A percentile compares a stretch with the other conserved stretches of the same genome.
Conservation (phyloP, 2,329 filamentous ascomycete genomes). For the Aspergillaceae sp. region DNA sequence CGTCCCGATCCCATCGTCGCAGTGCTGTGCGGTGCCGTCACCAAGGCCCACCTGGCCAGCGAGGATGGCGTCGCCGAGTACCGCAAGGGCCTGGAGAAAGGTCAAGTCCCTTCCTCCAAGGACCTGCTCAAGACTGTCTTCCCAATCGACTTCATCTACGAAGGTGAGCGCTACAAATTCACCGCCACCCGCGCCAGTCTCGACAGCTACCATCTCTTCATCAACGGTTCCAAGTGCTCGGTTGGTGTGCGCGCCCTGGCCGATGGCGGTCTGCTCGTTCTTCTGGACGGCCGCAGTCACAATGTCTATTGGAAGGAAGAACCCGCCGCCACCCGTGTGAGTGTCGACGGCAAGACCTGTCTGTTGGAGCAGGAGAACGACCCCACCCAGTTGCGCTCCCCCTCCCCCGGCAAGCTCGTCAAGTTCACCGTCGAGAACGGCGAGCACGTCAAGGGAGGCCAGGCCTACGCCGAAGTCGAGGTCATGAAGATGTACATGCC, state of each 20-base stretch:
- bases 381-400: conserved; percentile 89
- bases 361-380: conserved; percentile 98
- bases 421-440: conserved; percentile 97
- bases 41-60: conserved; percentile 90
- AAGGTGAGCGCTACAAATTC: conserved; percentile 94
- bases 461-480: conserved; percentile 93
- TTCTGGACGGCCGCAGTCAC: conserved; percentile 87
- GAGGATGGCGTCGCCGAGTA: conserved; percentile 84
- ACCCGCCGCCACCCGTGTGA: conserved; percentile 87
- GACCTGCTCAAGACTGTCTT: conserved; percentile 97
- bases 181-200: conserved; percentile 85
- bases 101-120: conserved; percentile 82
- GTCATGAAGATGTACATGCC: conserved; percentile 99
- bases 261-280: conserved; percentile 84
- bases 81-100: conserved; percentile 81
- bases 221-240: conserved; percentile 94
- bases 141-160: conserved; percentile 97
- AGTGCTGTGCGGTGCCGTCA: conserved; percentile 90
- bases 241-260: conserved; percentile 87
- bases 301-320: conserved; percentile 99
- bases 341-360: conserved; percentile 96
- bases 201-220: conserved; percentile 96
- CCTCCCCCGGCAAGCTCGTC: conserved; percentile 93
- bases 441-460: conserved; percentile 81
- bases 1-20: conserved; percentile 87